A percentile compares a stretch with the other conserved stretches of the same genome.
Conservation (phyloP, 2,329 filamentous ascomycete genomes). For the Penicillium sp. region DNA sequence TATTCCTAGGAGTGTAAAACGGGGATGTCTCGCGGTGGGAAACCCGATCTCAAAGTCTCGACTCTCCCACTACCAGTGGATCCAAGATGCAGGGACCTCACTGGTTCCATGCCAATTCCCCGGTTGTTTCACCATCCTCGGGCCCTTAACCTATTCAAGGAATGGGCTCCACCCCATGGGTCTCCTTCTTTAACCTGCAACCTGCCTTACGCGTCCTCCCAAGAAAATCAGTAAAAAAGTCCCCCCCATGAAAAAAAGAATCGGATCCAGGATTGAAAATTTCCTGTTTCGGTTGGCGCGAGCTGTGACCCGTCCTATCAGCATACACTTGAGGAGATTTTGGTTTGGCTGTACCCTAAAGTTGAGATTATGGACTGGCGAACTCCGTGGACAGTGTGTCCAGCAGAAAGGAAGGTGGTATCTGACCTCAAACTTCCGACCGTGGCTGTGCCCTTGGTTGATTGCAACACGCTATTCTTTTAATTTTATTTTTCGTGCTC, state of each 20-base stretch:
- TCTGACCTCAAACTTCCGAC: conserved; percentile 3
- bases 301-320: too few relatives aligned
- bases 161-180: conserved; percentile 13
- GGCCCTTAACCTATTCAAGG: conserved; percentile 28
- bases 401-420: conserved; percentile 6
- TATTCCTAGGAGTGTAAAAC: too few relatives aligned
- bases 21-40: not conserved
- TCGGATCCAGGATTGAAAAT: not conserved
- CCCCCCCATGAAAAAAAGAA: not conserved
- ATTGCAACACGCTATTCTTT: too few relatives aligned
- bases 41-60: conserved; percentile 6
- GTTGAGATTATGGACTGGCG: too few relatives aligned
- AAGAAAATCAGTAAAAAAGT: conserved; percentile 3
- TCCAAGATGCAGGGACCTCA: conserved; percentile 12
- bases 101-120: conserved; percentile 13
- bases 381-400: not conserved
- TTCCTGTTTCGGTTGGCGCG: not conserved
- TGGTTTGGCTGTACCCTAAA: too few relatives aligned
- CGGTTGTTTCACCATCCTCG: conserved; percentile 32
- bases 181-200: conserved; percentile 23
- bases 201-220: conserved; percentile 31
- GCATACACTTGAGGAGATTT: not conserved
- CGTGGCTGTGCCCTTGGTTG: conserved; percentile 1
- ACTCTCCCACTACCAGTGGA: conserved; percentile 6
- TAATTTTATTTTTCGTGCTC: not conserved